Evolutionary conservation across 2,329 filamentous ascomycete genomes (phyloP).

Genomic region (Zalaria obscura): DNA sequence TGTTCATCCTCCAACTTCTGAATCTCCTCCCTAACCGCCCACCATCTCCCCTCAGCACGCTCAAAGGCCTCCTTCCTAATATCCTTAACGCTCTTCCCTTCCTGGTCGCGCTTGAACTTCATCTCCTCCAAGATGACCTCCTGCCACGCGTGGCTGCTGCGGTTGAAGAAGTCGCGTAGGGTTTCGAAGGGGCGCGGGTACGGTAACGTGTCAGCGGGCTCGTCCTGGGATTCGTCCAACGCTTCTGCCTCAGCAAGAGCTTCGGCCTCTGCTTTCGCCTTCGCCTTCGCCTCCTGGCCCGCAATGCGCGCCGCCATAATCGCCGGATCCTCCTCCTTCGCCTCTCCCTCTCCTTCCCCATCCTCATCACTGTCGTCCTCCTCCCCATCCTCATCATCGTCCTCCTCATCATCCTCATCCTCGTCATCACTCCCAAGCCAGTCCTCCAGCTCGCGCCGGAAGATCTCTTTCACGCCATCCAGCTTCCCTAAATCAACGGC

Average conservation of each 20-base stretch:
- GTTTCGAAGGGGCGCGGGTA: slow-evolving; percentile 75
- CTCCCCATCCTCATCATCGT: slow-evolving; percentile 38
- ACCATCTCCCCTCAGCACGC: slow-evolving; percentile 92
- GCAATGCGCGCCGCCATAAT: slow-evolving; percentile 40
- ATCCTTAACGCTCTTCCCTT: slow-evolving; percentile 68
- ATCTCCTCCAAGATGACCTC: slow-evolving; percentile 66
- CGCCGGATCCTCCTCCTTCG: slow-evolving; percentile 7
- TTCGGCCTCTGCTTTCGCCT: slow-evolving; percentile 14
- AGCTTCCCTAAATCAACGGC: slow-evolving; percentile 88
- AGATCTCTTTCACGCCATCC: slow-evolving; percentile 86
- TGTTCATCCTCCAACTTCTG: slow-evolving; percentile 86
- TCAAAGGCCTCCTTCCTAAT: slow-evolving; percentile 84
- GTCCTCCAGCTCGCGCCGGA: slow-evolving; percentile 70
- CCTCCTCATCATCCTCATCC: slow-evolving; percentile 33
- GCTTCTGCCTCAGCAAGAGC: slow-evolving; percentile 25
- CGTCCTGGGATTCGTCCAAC: slow-evolving; percentile 19
- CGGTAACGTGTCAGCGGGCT: slow-evolving; percentile 61
- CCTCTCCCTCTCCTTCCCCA: slow-evolving; percentile 38
- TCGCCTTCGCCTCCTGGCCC: slow-evolving; percentile 13
- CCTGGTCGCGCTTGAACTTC: slow-evolving; percentile 47
- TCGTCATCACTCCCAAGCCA: slow-evolving; percentile 49
- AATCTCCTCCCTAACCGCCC: slow-evolving; percentile 93
- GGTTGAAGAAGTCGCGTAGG: slow-evolving; percentile 78
- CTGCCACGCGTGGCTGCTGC: slow-evolving; percentile 85
- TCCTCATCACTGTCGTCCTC: slow-evolving; percentile 31